phyloP scores from a whole-genome alignment of 176 grass and related monocot species.

The Thinopyrum elongatum region DNA sequence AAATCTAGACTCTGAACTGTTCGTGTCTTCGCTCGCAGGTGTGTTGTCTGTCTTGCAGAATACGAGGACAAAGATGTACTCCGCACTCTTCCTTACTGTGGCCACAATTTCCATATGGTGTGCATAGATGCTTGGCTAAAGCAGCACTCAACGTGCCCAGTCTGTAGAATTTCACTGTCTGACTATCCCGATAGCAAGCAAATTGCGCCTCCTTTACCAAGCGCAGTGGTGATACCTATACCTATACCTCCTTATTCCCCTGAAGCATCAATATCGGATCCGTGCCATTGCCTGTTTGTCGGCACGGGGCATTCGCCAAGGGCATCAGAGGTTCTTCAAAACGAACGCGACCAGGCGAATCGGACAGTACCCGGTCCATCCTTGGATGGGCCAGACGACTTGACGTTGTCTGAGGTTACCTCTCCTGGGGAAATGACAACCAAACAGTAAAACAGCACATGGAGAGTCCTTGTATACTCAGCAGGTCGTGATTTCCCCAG shows the following conservation, averaged over 20 bases:
- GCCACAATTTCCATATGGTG: constrained; percentile 72
- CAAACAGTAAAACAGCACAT: constrained; percentile 40
- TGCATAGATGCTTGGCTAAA: constrained; percentile 93
- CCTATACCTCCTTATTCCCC: constrained; percentile 39
- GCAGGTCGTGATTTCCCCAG: constrained; percentile 27
- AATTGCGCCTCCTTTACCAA: constrained; percentile 13
- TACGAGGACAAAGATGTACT: constrained; percentile 75
- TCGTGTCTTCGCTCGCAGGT: constrained; percentile 33
- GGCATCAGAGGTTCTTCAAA: constrained; percentile 41
- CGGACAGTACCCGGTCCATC: constrained; percentile 22
- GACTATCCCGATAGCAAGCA: constrained; percentile 63
- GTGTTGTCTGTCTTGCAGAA: constrained; percentile 71
- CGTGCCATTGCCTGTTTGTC: constrained; percentile 40
- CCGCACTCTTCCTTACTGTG: constrained; percentile 65
- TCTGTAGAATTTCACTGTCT: constrained; percentile 91
- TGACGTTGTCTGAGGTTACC: constrained; percentile 26
- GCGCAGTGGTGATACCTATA: constrained; percentile 9
- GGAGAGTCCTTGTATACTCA: constrained; percentile 40
- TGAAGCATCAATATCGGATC: constrained; percentile 40
- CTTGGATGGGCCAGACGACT: constrained; percentile 31
- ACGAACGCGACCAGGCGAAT: constrained; percentile 48
- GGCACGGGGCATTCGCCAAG: constrained; percentile 38
- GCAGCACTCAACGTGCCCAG: constrained; percentile 88
- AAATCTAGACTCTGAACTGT: background rate
- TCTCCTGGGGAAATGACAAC: constrained; percentile 27